phyloP scores from a whole-genome alignment of 2,329 filamentous ascomycete species.

The Diaporthe sp. region DNA sequence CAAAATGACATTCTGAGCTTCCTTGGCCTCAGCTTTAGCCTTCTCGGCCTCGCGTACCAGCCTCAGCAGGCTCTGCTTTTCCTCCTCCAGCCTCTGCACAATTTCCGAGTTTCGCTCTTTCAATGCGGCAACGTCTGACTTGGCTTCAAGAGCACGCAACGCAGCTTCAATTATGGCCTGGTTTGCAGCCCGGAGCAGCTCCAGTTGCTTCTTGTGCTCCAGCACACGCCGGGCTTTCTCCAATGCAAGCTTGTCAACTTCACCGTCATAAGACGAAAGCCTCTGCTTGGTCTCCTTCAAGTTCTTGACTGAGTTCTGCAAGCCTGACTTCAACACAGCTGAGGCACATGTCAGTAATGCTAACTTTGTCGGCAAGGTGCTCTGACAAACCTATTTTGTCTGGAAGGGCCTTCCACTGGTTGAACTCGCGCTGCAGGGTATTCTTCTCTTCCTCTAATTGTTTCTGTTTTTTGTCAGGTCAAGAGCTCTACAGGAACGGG shows the following conservation, averaged over 20 bases:
- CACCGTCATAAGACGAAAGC: conserved; percentile 65
- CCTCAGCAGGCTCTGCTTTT: conserved; percentile 56
- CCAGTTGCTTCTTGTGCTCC: conserved; percentile 70
- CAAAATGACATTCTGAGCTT: conserved; percentile 57
- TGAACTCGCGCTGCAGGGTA: conserved; percentile 75
- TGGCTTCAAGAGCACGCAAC: conserved; percentile 81
- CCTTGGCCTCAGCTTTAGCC: conserved; percentile 51
- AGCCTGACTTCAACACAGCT: conserved; percentile 53
- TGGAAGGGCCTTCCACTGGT: conserved; percentile 76
- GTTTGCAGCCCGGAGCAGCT: conserved; percentile 72
- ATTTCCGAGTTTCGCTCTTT: conserved; percentile 75
- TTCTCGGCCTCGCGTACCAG: conserved; percentile 53
- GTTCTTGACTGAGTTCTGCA: conserved; percentile 53
- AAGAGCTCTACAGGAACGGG: not conserved
- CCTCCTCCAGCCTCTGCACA: conserved; percentile 63
- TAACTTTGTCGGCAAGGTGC: not conserved
- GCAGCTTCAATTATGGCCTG: conserved; percentile 77
- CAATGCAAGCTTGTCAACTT: conserved; percentile 69
- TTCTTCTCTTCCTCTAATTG: conserved; percentile 74
- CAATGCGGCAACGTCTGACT: conserved; percentile 83
- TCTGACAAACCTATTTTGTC: conserved; percentile 72
- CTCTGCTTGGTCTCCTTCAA: conserved; percentile 57
- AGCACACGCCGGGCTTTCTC: conserved; percentile 69
- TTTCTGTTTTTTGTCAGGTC: conserved; percentile 54
- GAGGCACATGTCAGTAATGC: conserved; percentile 31